Conservation (phyloP, 208 protist species). For the Spongospora subterranea region DNA sequence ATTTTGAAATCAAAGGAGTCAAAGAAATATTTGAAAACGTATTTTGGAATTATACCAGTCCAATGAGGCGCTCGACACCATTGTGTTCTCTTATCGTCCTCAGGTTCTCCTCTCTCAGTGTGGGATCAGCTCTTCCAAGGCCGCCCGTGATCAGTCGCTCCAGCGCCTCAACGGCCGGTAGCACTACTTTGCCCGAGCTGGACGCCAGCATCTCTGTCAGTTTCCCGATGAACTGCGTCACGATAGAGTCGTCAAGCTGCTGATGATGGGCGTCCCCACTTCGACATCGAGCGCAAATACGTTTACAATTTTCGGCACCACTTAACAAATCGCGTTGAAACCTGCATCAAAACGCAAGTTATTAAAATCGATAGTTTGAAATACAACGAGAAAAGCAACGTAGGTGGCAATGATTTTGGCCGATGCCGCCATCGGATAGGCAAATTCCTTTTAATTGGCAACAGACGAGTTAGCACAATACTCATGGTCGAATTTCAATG, state of each 20-base stretch:
- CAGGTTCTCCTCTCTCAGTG: not conserved
- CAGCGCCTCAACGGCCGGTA: constrained; percentile 20
- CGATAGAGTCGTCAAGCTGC: not conserved
- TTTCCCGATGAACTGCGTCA: constrained; percentile 28
- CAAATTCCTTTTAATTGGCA: no score
- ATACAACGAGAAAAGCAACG: no score
- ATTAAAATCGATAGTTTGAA: no score
- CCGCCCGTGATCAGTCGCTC: constrained; percentile 36
- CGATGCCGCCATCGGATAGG: no score
- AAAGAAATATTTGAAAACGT: not conserved
- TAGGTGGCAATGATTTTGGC: no score
- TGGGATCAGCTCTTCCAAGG: not conserved
- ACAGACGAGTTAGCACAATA: no score
- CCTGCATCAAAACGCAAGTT: no score
- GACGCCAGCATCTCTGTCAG: constrained; percentile 48
- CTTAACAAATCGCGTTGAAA: not conserved
- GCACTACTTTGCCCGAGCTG: constrained; percentile 42
- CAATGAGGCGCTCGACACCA: constrained; percentile 35
- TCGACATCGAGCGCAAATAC: constrained; percentile 37
- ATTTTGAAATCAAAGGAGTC: not conserved
- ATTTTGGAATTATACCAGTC: constrained; percentile 14
- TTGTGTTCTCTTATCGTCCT: not conserved
- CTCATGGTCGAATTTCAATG: constrained; percentile 53
- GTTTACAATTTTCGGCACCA: not conserved
- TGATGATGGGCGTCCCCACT: not conserved